phyloP scores from a whole-genome alignment of 306 rosid genomes.

The Quillaja saponaria region DNA sequence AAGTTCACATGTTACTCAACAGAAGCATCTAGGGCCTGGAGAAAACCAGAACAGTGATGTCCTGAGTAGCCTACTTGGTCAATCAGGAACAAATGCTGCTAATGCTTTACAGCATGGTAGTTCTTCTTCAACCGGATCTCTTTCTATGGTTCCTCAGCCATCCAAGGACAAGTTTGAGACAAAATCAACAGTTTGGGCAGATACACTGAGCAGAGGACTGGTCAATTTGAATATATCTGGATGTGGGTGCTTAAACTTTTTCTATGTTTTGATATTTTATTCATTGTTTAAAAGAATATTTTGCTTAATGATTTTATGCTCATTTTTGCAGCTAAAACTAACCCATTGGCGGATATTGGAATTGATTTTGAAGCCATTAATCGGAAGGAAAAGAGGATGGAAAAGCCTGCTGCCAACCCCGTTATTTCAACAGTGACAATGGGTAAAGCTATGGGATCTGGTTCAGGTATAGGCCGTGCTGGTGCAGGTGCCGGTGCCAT shows the following conservation, averaged over 20 bases:
- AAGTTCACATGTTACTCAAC: constrained; percentile 47
- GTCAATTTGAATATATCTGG: constrained; percentile 96
- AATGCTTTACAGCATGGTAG: constrained; percentile 47
- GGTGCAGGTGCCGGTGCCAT: constrained; percentile 67
- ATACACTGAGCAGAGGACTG: constrained; percentile 91
- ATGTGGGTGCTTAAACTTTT: constrained; percentile 56
- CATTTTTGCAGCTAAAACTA: constrained; percentile 75
- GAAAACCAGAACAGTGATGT: constrained; percentile 33
- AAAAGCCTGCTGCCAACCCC: constrained; percentile 66
- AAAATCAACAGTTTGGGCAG: constrained; percentile 96
- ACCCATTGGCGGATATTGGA: constrained; percentile 87
- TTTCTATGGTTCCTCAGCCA: constrained; percentile 54
- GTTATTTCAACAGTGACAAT: constrained; percentile 73
- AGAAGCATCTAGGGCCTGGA: constrained; percentile 39
- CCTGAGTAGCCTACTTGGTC: constrained; percentile 45
- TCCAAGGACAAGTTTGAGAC: constrained; percentile 85
- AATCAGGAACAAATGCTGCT: constrained; percentile 43
- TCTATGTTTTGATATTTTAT: constrained; percentile 3
- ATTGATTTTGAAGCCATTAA: constrained; percentile 90
- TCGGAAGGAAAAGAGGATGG: constrained; percentile 96
- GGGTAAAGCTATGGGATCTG: constrained; percentile 99
- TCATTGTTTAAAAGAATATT: constrained; percentile 1
- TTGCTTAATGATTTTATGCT: constrained; percentile 17
- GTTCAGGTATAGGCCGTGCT: constrained; percentile 88
- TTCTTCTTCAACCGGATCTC: constrained; percentile 51